Evolutionary conservation across 139 green algal species (phyloP).

Genomic region (Chlorella sorokiniana): DNA sequence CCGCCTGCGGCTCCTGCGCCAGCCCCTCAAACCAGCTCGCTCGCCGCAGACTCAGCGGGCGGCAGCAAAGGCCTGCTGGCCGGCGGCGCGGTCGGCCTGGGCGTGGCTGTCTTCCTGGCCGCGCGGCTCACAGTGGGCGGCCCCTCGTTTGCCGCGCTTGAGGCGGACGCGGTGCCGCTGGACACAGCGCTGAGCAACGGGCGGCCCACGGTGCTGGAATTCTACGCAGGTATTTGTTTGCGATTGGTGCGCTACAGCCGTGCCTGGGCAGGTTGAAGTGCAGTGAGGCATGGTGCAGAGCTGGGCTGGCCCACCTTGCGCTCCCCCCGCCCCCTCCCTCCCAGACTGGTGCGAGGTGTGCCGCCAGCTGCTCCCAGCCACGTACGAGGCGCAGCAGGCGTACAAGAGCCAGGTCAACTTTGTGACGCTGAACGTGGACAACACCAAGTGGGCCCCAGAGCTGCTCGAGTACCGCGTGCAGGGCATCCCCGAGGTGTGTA

Average conservation of each 20-base stretch:
- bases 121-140: conserved; percentile 47
- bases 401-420: conserved; percentile 90
- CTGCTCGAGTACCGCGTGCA: conserved; percentile 86
- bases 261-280: background rate
- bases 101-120: conserved; percentile 64
- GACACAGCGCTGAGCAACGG: conserved; percentile 82
- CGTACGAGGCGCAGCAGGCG: conserved; percentile 72
- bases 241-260: background rate
- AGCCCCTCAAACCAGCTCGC: background rate
- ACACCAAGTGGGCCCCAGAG: conserved; percentile 87
- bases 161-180: conserved; percentile 66
- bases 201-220: conserved; percentile 91
- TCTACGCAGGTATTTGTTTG: conserved; percentile 83
- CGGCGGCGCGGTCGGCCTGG: conserved; percentile 58
- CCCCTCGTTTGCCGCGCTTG: conserved; percentile 68
- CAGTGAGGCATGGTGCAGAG: too few relatives aligned
- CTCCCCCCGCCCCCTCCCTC: background rate
- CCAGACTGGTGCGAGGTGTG: conserved; percentile 56
- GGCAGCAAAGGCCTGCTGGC: conserved; percentile 52
- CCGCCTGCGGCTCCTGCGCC: background rate
- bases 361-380: conserved; percentile 76
- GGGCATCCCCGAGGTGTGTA: conserved; percentile 78
- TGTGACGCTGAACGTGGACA: conserved; percentile 99
- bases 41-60: too few relatives aligned
- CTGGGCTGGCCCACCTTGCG: too few relatives aligned